Conservation (phyloP, 2,329 filamentous ascomycete genomes). For the Zymoseptoria tritici region DNA sequence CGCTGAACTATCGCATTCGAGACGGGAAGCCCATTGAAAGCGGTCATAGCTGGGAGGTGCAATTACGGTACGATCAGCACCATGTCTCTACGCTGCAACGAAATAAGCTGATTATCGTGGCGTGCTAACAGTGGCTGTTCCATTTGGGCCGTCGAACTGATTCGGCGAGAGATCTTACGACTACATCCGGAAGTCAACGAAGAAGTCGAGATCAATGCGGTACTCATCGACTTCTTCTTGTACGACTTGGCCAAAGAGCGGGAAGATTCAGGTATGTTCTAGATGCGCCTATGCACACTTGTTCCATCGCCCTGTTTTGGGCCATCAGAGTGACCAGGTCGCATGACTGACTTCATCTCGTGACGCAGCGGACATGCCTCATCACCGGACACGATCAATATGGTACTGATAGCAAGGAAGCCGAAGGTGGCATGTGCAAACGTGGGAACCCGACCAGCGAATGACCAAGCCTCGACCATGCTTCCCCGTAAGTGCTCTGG, state of each 20-base stretch:
- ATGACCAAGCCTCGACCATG: no score
- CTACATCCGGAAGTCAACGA: conserved; percentile 57
- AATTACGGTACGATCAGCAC: conserved; percentile 54
- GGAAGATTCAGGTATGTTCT: conserved; percentile 46
- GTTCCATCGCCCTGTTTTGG: not conserved
- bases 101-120: not conserved
- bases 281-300: not conserved
- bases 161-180: conserved; percentile 69
- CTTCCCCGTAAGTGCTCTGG: no score
- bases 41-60: conserved; percentile 73
- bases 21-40: conserved; percentile 58
- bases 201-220: conserved; percentile 59
- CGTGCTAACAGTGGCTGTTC: conserved; percentile 56
- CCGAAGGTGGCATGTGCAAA: no score
- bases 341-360: conserved; percentile 1
- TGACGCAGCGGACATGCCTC: conserved; percentile 48
- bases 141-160: conserved; percentile 92
- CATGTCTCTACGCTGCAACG: not conserved
- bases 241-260: conserved; percentile 90
- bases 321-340: not conserved
- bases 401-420: conserved; percentile 60
- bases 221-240: conserved; percentile 93
- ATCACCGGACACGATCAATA: conserved; percentile 86
- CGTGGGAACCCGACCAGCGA: no score
- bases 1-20: conserved; percentile 63